A percentile compares a stretch with the other conserved stretches of the same genome.
Conservation (phyloP, 371 early-diverging fungal genomes). For the Dichotomocladium elegans region DNA sequence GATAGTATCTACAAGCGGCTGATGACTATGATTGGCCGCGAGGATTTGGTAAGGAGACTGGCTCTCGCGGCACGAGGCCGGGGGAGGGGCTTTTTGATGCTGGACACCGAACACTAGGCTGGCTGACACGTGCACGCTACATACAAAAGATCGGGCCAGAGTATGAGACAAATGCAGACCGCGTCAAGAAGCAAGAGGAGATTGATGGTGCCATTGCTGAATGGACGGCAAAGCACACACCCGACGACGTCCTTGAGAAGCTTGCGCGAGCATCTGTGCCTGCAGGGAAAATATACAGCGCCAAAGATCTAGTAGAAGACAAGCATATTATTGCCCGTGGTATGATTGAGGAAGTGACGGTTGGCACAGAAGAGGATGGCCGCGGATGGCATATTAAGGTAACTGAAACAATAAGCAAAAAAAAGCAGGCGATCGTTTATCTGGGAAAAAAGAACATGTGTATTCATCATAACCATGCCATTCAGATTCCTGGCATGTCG, state of each 20-base stretch:
- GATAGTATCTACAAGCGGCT: constrained; percentile 56
- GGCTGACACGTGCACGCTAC: background rate
- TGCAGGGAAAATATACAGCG: constrained; percentile 52
- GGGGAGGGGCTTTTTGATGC: background rate
- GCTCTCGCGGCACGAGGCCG: background rate
- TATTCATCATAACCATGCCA: background rate
- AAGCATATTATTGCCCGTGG: constrained; percentile 46
- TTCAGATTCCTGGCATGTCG: constrained; percentile 44
- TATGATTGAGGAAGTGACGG: constrained; percentile 43
- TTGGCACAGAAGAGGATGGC: constrained; percentile 36
- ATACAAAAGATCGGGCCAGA: constrained; percentile 30
- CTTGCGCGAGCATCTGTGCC: constrained; percentile 47
- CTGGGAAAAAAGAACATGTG: too few species aligned
- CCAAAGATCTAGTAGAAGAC: constrained; percentile 52
- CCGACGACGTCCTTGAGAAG: constrained; percentile 37
- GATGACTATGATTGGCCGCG: constrained; percentile 44
- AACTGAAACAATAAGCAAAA: background rate
- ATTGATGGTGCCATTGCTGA: constrained; percentile 49
- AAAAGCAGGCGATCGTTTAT: too few species aligned
- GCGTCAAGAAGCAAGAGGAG: constrained; percentile 36
- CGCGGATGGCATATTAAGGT: constrained; percentile 43
- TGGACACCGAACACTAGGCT: too few species aligned
- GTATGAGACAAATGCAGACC: constrained; percentile 43
- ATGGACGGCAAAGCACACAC: constrained; percentile 39
- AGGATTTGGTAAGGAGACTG: constrained; percentile 36